Evolutionary conservation across 768 basidiomycete species (phyloP).

Genomic region (Coprinopsis marcescibilis): DNA sequence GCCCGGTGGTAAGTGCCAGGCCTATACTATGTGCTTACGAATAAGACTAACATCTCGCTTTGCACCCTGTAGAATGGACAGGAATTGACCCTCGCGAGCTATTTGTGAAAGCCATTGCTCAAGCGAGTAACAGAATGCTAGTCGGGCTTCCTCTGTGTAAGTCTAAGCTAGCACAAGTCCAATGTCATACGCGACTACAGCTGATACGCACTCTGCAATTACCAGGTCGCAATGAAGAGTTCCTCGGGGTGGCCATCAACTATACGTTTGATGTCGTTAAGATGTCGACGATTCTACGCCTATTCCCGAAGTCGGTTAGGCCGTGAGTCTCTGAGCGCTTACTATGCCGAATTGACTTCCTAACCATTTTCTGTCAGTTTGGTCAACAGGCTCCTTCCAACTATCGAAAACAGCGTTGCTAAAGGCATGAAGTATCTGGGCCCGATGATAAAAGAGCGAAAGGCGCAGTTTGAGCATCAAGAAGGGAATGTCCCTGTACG

Average conservation of each 20-base stretch:
- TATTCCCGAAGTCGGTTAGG: conserved; percentile 32
- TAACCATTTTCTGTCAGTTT: neutral
- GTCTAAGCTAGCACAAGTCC: conserved; percentile 2
- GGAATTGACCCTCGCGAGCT: conserved; percentile 20
- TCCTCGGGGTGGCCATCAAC: conserved; percentile 21
- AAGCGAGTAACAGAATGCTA: conserved; percentile 39
- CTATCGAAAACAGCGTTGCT: conserved; percentile 10
- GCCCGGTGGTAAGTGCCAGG: neutral
- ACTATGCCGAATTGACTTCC: neutral
- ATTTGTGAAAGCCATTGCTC: conserved; percentile 31
- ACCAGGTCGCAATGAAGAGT: conserved; percentile 31
- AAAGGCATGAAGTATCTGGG: conserved; percentile 10
- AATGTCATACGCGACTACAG: neutral
- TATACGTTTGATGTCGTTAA: conserved; percentile 29
- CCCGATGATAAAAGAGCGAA: conserved; percentile 12
- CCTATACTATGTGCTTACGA: neutral
- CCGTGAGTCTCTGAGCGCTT: conserved; percentile 25
- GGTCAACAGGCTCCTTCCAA: conserved; percentile 12
- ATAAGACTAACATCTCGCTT: too few species aligned
- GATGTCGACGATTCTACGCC: conserved; percentile 21
- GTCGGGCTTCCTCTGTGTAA: conserved; percentile 12
- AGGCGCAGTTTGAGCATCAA: conserved; percentile 11
- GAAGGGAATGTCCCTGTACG: too few species aligned
- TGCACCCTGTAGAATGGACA: conserved; percentile 33
- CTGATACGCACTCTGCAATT: neutral